Conservation (phyloP, 2,329 filamentous ascomycete genomes). For the Penicillium paneum region DNA sequence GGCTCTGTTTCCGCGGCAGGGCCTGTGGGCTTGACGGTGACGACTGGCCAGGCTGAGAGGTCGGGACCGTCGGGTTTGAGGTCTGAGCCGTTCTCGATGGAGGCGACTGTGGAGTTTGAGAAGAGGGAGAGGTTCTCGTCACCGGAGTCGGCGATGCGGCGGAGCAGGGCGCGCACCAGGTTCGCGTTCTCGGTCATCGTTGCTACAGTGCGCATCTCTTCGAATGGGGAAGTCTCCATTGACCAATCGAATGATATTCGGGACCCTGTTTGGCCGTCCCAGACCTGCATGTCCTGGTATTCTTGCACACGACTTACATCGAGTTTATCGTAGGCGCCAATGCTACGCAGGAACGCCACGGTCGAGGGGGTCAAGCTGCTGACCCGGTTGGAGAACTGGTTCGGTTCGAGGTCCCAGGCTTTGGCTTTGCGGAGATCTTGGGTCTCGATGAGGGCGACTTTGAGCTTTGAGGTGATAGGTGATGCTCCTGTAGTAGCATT, state of each 20-base stretch:
- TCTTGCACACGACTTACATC: conserved; percentile 71
- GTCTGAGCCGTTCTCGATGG: conserved; percentile 70
- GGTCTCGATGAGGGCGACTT: conserved; percentile 83
- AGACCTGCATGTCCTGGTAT: conserved; percentile 96
- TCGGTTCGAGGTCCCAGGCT: conserved; percentile 62
- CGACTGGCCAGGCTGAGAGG: conserved; percentile 80
- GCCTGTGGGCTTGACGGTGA: conserved; percentile 63
- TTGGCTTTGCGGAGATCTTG: conserved; percentile 73
- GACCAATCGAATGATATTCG: conserved; percentile 85
- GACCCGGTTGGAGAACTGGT: conserved; percentile 86
- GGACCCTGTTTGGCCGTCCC: conserved; percentile 88
- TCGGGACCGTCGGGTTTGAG: conserved; percentile 64
- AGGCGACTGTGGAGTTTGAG: conserved; percentile 72
- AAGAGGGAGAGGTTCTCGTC: conserved; percentile 61
- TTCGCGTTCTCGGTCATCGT: conserved; percentile 98
- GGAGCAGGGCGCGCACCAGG: conserved; percentile 73
- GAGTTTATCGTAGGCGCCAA: conserved; percentile 82
- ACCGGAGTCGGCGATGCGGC: conserved; percentile 66
- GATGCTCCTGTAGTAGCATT: conserved; percentile 61
- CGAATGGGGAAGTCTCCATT: conserved; percentile 44
- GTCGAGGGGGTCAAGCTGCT: conserved; percentile 90
- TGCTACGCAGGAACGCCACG: conserved; percentile 73
- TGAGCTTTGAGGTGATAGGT: conserved; percentile 69
- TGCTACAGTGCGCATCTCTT: conserved; percentile 66
- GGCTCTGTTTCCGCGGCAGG: conserved; percentile 17